Evolutionary conservation across 73 alveolate genomes (phyloP).

Genomic region (Tetrahymena malaccensis): DNA sequence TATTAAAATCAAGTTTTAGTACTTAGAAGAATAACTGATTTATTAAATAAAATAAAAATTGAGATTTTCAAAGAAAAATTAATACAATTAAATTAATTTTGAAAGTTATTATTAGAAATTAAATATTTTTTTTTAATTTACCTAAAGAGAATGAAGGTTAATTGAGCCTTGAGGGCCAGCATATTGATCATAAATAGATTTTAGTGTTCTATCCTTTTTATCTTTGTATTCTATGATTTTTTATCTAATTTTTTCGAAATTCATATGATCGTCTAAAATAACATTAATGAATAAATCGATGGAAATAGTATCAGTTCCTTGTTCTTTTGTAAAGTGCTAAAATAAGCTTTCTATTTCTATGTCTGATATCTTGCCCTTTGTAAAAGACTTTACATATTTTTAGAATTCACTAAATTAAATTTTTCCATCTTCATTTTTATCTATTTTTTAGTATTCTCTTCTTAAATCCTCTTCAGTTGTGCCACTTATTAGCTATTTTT

Average conservation of each 20-base stretch:
- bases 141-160: not conserved
- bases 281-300: not conserved
- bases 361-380: not conserved
- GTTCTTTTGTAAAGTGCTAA: not conserved
- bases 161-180: not conserved
- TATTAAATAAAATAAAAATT: too few species aligned
- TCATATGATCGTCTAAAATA: not conserved
- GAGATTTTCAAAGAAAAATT: not conserved
- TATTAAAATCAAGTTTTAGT: not conserved
- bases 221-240: not conserved
- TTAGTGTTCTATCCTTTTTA: not conserved
- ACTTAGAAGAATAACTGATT: not conserved
- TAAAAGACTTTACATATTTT: not conserved
- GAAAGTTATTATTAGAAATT: too few species aligned
- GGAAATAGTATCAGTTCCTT: not conserved
- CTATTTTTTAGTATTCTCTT: not conserved
- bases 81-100: too few species aligned
- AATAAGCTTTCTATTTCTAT: not conserved
- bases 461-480: not conserved
- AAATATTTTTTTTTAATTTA: not conserved
- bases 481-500: not conserved
- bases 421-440: not conserved
- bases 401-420: not conserved
- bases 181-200: not conserved
- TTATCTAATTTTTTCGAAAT: not conserved